These are phyloP conservation scores for Hortiboletus flavorubellus DNA, from an alignment of 768 basidiomycete genomes.

Conservation along the genomic window DNA sequence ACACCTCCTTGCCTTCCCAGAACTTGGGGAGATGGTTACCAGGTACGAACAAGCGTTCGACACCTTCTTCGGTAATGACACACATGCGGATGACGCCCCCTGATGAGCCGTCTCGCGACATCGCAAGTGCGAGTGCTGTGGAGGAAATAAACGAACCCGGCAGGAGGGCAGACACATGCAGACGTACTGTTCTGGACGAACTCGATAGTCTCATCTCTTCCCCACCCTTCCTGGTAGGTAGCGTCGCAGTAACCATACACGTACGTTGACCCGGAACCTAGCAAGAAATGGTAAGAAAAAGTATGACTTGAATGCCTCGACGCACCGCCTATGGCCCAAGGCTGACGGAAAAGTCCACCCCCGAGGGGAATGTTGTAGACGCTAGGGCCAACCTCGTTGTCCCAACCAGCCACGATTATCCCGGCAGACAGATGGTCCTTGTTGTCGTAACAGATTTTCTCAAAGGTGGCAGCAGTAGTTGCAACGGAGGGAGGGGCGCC, in stretches of 20 bases:
- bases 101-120: slow-evolving; percentile 97
- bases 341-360: slow-evolving; percentile 94
- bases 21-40: slow-evolving; percentile 86
- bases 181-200: slow-evolving; percentile 94
- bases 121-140: slow-evolving; percentile 87
- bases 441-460: slow-evolving; percentile 88
- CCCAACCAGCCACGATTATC: slow-evolving; percentile 99
- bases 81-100: slow-evolving; percentile 98
- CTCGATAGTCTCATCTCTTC: slow-evolving; percentile 81
- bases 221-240: slow-evolving; percentile 94
- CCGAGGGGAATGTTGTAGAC: slow-evolving; percentile 98
- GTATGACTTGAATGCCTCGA: neutral
- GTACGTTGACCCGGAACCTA: slow-evolving; percentile 94
- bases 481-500: slow-evolving; percentile 75
- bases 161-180: neutral
- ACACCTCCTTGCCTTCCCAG: slow-evolving; percentile 82
- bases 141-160: slow-evolving; percentile 2
- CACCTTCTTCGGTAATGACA: slow-evolving; percentile 89
- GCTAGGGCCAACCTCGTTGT: slow-evolving; percentile 82
- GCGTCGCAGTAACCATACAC: slow-evolving; percentile 99
- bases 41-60: slow-evolving; percentile 90
- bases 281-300: neutral
- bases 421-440: slow-evolving; percentile 88
- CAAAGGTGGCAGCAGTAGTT: slow-evolving; percentile 78
- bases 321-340: slow-evolving; percentile 97